A percentile compares a stretch with the other conserved stretches of the same genome.
Evolutionary conservation across 2,329 filamentous ascomycete genomes (phyloP).

Genomic region (Colletotrichum sp.): DNA sequence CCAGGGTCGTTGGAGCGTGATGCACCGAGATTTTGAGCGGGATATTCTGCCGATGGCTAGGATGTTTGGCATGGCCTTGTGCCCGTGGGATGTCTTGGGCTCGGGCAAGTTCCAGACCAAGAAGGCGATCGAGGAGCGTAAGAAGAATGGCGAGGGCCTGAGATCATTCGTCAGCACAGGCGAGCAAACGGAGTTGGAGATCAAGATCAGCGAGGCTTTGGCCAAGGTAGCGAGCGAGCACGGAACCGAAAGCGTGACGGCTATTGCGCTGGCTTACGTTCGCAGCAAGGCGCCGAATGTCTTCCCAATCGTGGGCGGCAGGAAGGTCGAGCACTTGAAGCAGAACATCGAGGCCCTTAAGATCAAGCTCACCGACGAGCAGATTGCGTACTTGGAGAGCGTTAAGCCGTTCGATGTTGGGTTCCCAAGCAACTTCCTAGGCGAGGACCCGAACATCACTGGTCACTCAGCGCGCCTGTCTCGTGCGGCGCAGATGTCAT

Average conservation of each 20-base stretch:
- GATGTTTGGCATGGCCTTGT: slow-evolving; percentile 53
- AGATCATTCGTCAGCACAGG: slow-evolving; percentile 28
- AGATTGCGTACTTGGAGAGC: slow-evolving; percentile 60
- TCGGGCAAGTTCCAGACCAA: slow-evolving; percentile 54
- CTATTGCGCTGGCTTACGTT: slow-evolving; percentile 61
- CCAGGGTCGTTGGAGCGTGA: slow-evolving; percentile 43
- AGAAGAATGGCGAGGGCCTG: slow-evolving; percentile 42
- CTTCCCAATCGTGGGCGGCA: slow-evolving; percentile 57
- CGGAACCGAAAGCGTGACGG: slow-evolving; percentile 61
- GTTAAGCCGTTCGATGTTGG: slow-evolving; percentile 60
- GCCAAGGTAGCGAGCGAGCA: slow-evolving; percentile 64
- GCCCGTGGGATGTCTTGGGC: slow-evolving; percentile 67
- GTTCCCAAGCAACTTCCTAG: slow-evolving; percentile 54
- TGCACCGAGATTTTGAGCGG: slow-evolving; percentile 41
- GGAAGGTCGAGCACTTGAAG: slow-evolving; percentile 57
- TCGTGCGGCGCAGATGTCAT: slow-evolving; percentile 10
- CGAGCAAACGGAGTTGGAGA: slow-evolving; percentile 52
- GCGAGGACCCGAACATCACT: slow-evolving; percentile 27
- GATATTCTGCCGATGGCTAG: slow-evolving; percentile 48
- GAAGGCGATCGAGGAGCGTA: slow-evolving; percentile 35
- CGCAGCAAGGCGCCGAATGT: slow-evolving; percentile 57
- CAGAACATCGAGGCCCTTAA: slow-evolving; percentile 62
- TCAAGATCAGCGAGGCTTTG: slow-evolving; percentile 60
- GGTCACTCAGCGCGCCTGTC: slow-evolving; percentile 1
- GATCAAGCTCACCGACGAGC: slow-evolving; percentile 53